Conservation (phyloP, 768 basidiomycete genomes). For the Neoboletus subvelutipes region DNA sequence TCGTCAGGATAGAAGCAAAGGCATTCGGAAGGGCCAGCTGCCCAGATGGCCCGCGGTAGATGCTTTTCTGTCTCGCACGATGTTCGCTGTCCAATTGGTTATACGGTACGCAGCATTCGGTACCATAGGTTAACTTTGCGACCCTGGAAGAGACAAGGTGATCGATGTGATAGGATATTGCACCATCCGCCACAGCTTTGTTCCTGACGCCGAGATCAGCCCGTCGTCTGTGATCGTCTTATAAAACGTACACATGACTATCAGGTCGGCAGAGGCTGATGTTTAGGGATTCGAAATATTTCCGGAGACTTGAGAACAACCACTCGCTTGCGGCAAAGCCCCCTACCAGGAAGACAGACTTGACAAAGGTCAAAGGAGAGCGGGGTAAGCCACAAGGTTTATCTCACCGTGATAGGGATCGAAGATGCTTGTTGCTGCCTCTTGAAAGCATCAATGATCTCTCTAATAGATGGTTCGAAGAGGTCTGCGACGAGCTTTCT, state of each 20-base stretch:
- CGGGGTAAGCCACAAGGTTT: background rate
- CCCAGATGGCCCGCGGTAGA: conserved; percentile 39
- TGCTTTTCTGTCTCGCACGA: conserved; percentile 30
- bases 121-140: conserved; percentile 49
- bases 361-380: background rate
- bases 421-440: conserved; percentile 32
- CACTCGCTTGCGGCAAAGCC: conserved; percentile 53
- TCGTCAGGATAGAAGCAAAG: conserved; percentile 44
- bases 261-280: conserved; percentile 50
- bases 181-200: conserved; percentile 57
- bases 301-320: conserved; percentile 44
- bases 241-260: conserved; percentile 48
- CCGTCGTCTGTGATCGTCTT: background rate
- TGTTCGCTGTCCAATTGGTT: conserved; percentile 43
- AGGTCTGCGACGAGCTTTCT: conserved; percentile 42
- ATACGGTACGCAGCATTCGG: conserved; percentile 37
- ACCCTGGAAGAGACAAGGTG: conserved; percentile 49
- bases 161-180: conserved; percentile 43
- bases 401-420: conserved; percentile 34
- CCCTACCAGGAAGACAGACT: conserved; percentile 51
- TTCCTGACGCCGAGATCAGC: conserved; percentile 32
- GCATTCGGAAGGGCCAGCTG: conserved; percentile 38
- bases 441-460: conserved; percentile 36
- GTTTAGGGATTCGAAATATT: conserved; percentile 37
- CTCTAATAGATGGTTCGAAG: conserved; percentile 45